Evolutionary conservation across 1,139 yeast genomes (phyloP), one percentile per base, ranked within the genome.

Genomic region (Ogataea hybrid): DNA sequence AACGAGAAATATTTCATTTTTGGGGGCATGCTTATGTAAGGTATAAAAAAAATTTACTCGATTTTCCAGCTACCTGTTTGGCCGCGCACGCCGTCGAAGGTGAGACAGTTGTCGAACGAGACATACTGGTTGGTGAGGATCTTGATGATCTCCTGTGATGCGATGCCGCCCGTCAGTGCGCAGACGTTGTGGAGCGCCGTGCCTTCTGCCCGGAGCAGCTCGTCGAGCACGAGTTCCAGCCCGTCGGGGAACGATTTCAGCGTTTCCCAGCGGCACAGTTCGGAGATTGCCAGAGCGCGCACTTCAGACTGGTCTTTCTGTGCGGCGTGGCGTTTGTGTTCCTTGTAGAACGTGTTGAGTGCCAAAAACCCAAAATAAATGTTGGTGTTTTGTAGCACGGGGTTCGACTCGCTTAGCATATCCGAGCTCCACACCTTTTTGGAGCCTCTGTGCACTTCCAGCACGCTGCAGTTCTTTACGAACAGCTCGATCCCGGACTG

Each of bases 111-210:
- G 49, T 82, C 81, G 35, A 85, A 58, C 1, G 95, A 90, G 5
- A 81, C 69, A 52, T 84, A 87, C 59, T 88, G 96, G 35, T 76
- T 75, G 2, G 95, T 76, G 11, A 83, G 60, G 2, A 83, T 54
- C 63, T 84, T 84, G 43, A 82, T 69, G 8, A 75, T 76, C 56
- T 88, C 96, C 57, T 88, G 95, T 12, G 88, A 79, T 0, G 79
- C 86, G 9, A 86, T 65, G 0, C 95, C 96, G 5, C 95, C 96
- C 53, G 85, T 65, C n/a, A 84, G 62, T 0, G 83, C 62, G 1
- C 77, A 62, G 10, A 73, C 69, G 47, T 75, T 75, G 41, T 72
- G 63, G 15, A 78, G 43, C 48, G 73, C 77, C 0, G 52, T 49
- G 3, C 75, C 72, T 4, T 67, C 63, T 8, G 66, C 56, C 35